Evolutionary conservation across 306 rosid genomes (phyloP), one percentile per base, ranked within the genome.

Genomic region (Vicia faba): DNA sequence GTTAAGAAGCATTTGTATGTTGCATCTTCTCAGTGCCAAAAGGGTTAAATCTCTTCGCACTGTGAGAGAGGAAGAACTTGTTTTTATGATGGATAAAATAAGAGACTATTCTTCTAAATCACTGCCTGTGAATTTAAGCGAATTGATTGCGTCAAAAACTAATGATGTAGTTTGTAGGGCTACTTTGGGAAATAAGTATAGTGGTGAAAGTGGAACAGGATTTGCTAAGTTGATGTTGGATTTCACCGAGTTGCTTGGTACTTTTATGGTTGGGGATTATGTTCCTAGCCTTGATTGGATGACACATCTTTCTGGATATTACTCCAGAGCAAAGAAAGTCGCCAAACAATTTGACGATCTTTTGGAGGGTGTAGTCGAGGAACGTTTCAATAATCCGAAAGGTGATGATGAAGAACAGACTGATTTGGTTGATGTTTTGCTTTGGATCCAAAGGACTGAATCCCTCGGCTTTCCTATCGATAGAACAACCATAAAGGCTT

Each of bases 251-350:
- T 2, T 82, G 19, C 61, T 85, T 67, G 88, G 89, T 69, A 10
- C 33, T 59, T 71, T 72, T 19, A 31, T 49, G 46, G 19, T 85
- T 5, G 77, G 86, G 41, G 89, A 87, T 0, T 87, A 14, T 62
- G 69, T 87, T 23, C 86, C 88, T 16, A 80, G 84, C 80, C 77
- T 86, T 58, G 83, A 66, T 14, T 91, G 88, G 87, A 16, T 86
- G 11, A 73, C 64, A 4, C 0, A 19, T 2, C 12, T 69, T 11
- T 70, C 18, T 76, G 92, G 95, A 0, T 11, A 82, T 3, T 80
- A 83, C 46, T 72, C 51, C 0, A 67, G 23, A 68, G 84, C 81
- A 1, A 46, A 82, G 2, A 79, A 18, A 14, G 75, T 82, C 46
- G 83, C 83, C 3, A 69, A 54, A 65, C 57, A 66, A 19, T 19